Evolutionary conservation across 2,329 filamentous ascomycete genomes (phyloP).

Genomic region (Aspergillus ruber): DNA sequence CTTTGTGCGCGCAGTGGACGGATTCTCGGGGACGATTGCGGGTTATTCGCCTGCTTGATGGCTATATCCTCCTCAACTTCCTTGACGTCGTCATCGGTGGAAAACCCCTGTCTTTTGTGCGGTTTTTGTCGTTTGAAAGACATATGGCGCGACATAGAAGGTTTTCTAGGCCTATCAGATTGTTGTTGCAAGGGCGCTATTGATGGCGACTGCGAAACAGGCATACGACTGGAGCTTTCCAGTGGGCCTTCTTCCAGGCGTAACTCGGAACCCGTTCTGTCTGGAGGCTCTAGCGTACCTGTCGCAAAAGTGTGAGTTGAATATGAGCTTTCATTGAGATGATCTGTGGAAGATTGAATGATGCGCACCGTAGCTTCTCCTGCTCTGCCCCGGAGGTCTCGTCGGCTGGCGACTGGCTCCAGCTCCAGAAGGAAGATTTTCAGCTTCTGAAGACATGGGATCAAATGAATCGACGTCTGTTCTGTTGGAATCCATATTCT

Average conservation of each 20-base stretch:
- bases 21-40: constrained; percentile 29
- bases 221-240: constrained; percentile 23
- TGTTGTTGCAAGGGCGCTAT: constrained; percentile 24
- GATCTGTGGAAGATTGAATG: neutral
- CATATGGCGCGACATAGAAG: constrained; percentile 63
- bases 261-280: constrained; percentile 14
- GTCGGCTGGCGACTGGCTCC: constrained; percentile 11
- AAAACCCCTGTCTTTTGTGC: constrained; percentile 79
- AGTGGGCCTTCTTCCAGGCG: constrained; percentile 25
- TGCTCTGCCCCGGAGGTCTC: constrained; percentile 7
- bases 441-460: constrained; percentile 3
- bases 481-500: neutral
- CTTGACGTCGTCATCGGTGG: constrained; percentile 76
- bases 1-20: constrained; percentile 27
- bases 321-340: neutral
- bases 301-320: constrained; percentile 4
- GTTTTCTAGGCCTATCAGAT: constrained; percentile 57
- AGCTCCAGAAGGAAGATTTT: constrained; percentile 5
- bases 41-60: constrained; percentile 28
- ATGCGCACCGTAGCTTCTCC: constrained; percentile 26
- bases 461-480: neutral
- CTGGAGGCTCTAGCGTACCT: constrained; percentile 27
- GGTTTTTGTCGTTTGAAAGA: constrained; percentile 67
- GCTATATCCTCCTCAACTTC: constrained; percentile 69
- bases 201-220: constrained; percentile 40